Evolutionary conservation across 1,284 basidiomycete species (phyloP).

Genomic region (Heterobasidion irregulare): DNA sequence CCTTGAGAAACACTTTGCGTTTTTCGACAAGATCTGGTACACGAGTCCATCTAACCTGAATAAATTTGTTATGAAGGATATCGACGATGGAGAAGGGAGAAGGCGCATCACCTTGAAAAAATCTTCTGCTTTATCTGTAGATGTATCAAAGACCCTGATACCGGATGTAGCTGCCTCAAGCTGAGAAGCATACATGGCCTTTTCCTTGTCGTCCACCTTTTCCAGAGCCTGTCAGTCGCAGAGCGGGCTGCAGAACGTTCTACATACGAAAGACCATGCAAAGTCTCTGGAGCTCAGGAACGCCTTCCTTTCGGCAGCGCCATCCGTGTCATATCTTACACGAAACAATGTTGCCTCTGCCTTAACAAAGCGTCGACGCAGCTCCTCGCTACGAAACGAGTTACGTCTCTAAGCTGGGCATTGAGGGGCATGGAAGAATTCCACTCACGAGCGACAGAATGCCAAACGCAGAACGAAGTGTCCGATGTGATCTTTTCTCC

Average conservation of each 20-base stretch:
- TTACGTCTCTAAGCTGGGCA: neutral
- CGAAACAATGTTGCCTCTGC: constrained; percentile 85
- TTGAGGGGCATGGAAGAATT: neutral
- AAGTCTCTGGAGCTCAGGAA: constrained; percentile 79
- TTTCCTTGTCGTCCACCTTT: constrained; percentile 60
- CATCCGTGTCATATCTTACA: constrained; percentile 75
- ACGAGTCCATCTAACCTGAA: constrained; percentile 73
- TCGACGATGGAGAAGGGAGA: neutral
- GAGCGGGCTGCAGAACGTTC: neutral
- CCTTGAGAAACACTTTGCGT: constrained; percentile 74
- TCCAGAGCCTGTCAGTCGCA: neutral
- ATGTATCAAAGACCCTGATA: neutral
- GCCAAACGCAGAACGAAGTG: constrained; percentile 95
- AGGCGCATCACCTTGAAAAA: constrained; percentile 58
- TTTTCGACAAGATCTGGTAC: constrained; percentile 90
- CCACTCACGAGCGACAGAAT: constrained; percentile 88
- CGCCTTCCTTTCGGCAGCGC: constrained; percentile 47
- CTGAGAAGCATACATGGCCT: constrained; percentile 38
- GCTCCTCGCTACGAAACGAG: constrained; percentile 64
- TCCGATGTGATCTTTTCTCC: constrained; percentile 83
- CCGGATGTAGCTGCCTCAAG: constrained; percentile 36
- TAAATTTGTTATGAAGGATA: neutral
- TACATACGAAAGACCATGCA: constrained; percentile 62
- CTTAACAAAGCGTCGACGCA: constrained; percentile 84
- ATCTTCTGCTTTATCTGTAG: constrained; percentile 15